Conservation (phyloP, 2,329 filamentous ascomycete genomes). For the Xylariaceae sp. region DNA sequence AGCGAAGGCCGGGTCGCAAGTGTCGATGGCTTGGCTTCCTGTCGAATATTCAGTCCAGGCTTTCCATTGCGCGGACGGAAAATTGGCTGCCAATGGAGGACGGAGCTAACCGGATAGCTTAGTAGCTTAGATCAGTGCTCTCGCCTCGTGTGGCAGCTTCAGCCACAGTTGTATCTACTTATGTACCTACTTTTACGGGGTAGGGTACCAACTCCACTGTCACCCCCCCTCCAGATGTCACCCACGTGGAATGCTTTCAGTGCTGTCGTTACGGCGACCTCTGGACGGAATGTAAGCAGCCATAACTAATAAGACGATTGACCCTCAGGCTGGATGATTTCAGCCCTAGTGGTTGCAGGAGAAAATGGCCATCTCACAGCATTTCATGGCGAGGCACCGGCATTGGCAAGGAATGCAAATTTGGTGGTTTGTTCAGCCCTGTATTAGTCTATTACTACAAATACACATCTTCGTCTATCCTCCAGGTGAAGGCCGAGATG, state of each 20-base stretch:
- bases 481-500: not conserved
- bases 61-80: not conserved
- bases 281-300: too few relatives aligned
- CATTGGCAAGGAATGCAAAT: not conserved
- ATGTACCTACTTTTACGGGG: too few relatives aligned
- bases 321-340: too few relatives aligned
- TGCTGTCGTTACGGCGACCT: too few relatives aligned
- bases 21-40: too few relatives aligned
- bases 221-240: not conserved
- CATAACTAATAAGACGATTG: too few relatives aligned
- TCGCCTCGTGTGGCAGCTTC: conserved; percentile 16
- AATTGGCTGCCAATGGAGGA: too few relatives aligned
- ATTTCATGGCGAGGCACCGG: conserved; percentile 1
- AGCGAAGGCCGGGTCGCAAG: too few relatives aligned
- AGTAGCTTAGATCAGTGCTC: not conserved
- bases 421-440: conserved; percentile 8
- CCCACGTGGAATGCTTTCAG: too few relatives aligned
- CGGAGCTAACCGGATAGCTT: too few relatives aligned
- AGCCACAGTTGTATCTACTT: conserved; percentile 8
- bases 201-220: not conserved
- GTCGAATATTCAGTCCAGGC: not conserved
- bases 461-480: not conserved
- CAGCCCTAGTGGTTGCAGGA: too few relatives aligned
- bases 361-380: too few relatives aligned
- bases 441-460: conserved; percentile 7